phyloP scores from a whole-genome alignment of 768 basidiomycete species.

The Auricularia heimuer region DNA sequence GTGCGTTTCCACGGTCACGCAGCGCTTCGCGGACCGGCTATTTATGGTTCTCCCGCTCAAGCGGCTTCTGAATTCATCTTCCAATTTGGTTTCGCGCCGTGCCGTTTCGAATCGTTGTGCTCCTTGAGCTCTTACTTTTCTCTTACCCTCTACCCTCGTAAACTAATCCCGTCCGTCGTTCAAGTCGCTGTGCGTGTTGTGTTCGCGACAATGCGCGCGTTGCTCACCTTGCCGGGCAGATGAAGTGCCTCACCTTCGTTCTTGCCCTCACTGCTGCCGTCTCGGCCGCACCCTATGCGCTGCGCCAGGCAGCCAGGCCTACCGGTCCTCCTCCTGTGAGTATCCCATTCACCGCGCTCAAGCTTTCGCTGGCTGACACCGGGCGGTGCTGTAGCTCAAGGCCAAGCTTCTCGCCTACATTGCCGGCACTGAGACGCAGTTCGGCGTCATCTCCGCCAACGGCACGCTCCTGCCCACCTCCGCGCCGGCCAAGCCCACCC shows the following conservation, averaged over 20 bases:
- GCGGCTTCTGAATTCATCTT: no score
- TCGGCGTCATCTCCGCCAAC: neutral
- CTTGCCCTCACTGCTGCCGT: neutral
- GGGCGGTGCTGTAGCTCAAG: neutral
- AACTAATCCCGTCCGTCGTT: neutral
- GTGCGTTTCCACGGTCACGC: no score
- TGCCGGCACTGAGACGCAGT: neutral
- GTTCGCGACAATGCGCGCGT: neutral
- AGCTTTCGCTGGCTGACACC: neutral
- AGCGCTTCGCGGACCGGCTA: no score
- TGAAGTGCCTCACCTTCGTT: neutral
- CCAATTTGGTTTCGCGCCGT: no score
- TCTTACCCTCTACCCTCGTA: neutral
- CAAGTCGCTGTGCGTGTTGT: neutral
- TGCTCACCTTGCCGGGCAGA: neutral
- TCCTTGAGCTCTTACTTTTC: neutral
- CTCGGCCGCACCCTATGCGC: neutral
- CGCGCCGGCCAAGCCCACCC: neutral
- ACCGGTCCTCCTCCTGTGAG: neutral
- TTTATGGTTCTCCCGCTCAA: no score
- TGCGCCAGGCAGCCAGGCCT: neutral
- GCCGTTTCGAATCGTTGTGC: neutral
- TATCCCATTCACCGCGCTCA: neutral
- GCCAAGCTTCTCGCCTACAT: neutral
- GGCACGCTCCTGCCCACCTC: neutral